Evolutionary conservation across 768 basidiomycete genomes (phyloP).

Genomic region (Panellus pusillus): DNA sequence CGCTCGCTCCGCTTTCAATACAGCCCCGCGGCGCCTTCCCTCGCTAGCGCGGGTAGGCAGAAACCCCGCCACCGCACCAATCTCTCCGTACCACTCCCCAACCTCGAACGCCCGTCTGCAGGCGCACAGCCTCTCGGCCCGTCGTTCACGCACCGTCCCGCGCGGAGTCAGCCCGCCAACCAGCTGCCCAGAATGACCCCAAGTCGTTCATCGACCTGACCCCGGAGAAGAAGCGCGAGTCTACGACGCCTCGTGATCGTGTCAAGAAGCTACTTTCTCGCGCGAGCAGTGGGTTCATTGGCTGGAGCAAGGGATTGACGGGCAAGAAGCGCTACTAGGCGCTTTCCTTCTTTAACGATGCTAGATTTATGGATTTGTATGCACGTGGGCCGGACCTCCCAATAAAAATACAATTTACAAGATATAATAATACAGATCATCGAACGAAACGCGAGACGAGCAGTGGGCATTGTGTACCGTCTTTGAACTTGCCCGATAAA

Average conservation of each 20-base stretch:
- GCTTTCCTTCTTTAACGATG: background rate
- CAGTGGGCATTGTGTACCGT: conserved; percentile 66
- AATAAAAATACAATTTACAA: conserved; percentile 9
- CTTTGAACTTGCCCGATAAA: conserved; percentile 48
- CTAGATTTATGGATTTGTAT: conserved; percentile 5
- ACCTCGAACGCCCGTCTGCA: conserved; percentile 1
- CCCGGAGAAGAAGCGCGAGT: conserved; percentile 15
- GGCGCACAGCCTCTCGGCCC: conserved; percentile 3
- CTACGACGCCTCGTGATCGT: conserved; percentile 11
- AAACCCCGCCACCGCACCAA: conserved; percentile 19
- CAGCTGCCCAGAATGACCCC: background rate
- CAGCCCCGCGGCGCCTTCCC: conserved; percentile 7
- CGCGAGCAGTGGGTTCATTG: conserved; percentile 20
- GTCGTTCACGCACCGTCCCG: conserved; percentile 17
- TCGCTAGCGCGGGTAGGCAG: conserved; percentile 18
- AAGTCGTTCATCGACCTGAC: conserved; percentile 22
- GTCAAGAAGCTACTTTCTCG: conserved; percentile 17
- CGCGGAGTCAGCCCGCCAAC: conserved; percentile 13
- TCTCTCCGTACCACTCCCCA: conserved; percentile 18
- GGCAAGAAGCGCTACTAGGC: conserved; percentile 10
- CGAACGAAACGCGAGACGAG: conserved; percentile 38
- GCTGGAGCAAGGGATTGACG: conserved; percentile 17
- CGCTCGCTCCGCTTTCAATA: conserved; percentile 18
- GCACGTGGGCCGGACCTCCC: background rate
- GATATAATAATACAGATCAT: background rate